Evolutionary conservation across 345 rosid species (phyloP), one percentile per base, ranked within the genome.

Genomic region (Schrenkiella parvula): DNA sequence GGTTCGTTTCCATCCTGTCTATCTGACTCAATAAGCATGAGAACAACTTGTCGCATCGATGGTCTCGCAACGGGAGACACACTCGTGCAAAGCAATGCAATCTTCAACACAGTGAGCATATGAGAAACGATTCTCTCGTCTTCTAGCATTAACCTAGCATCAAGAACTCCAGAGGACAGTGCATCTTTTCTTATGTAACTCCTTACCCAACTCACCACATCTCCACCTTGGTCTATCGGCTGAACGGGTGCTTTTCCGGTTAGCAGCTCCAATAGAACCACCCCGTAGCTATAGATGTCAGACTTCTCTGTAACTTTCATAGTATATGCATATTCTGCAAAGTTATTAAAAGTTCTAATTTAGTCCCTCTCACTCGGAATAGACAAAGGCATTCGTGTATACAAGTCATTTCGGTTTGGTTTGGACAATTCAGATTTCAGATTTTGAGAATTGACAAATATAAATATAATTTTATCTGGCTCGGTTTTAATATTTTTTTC

Each of bases 251-350:
- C 78, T 82, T 77, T 91, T 11, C 98, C 97, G 0, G 98, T 93
- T 56, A 88, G 70, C 64, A 88, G 78, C 76, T 88, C 93, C 74
- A 88, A 46, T 19, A 88, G 73, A 63, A 93, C 97, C 9, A 91
- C 98, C 58, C 98, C 98, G 14, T 87, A 93, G 86, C 98, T 91
- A 29, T 93, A 93, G 26, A 83, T 84, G 81, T 93, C 98, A 29
- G 97, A 86, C 72, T 91, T 93, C 77, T 93, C 98, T 0, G 96
- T 88, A 31, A 91, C 89, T 72, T 93, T 93, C 98, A 91, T 86
- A 14, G 98, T 91, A 72, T 91, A 93, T 51, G 98, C 97, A 68
- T 91, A 91, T 68, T 93, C 98, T 88, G 86, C 43, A 54, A 80
- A 83, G 85, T 92, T 44, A 9, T 18, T 21, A 5, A 52, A 57